Conservation (phyloP, 306 rosid genomes). For the Alnus rubra region DNA sequence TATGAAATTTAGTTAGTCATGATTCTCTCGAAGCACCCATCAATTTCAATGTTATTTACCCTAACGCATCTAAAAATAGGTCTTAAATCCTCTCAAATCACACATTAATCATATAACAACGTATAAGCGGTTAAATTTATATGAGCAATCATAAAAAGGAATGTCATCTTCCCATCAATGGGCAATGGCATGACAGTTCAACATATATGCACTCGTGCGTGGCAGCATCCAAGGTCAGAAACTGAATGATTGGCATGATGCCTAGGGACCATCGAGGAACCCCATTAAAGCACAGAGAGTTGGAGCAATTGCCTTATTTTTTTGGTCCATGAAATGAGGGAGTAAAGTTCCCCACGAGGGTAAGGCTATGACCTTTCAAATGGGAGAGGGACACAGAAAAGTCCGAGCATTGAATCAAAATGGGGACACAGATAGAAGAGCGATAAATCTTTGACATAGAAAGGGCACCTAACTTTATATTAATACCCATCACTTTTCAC, state of each 20-base stretch:
- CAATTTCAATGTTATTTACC: no score
- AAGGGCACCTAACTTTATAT: slow-evolving; percentile 28
- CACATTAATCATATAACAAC: no score
- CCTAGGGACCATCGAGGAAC: background rate
- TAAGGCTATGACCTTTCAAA: background rate
- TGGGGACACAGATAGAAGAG: slow-evolving; percentile 11
- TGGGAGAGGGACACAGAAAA: background rate
- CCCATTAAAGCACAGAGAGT: background rate
- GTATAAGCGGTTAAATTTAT: no score
- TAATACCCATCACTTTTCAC: background rate
- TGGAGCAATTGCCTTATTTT: background rate
- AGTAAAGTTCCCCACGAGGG: background rate
- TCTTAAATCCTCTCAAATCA: no score
- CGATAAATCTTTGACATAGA: slow-evolving; percentile 31
- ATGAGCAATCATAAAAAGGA: background rate
- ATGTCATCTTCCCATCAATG: background rate
- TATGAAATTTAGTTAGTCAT: no score
- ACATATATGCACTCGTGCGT: background rate
- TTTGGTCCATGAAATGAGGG: slow-evolving; percentile 19
- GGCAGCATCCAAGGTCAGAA: background rate
- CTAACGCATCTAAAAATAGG: no score
- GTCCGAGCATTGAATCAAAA: slow-evolving; percentile 20
- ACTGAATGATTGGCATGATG: slow-evolving; percentile 6
- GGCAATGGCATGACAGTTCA: background rate
- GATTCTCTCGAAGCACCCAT: no score